These are phyloP conservation scores for Symbiodinium pilosum DNA, from an alignment of 73 alveolate species.

Conservation along the genomic window DNA sequence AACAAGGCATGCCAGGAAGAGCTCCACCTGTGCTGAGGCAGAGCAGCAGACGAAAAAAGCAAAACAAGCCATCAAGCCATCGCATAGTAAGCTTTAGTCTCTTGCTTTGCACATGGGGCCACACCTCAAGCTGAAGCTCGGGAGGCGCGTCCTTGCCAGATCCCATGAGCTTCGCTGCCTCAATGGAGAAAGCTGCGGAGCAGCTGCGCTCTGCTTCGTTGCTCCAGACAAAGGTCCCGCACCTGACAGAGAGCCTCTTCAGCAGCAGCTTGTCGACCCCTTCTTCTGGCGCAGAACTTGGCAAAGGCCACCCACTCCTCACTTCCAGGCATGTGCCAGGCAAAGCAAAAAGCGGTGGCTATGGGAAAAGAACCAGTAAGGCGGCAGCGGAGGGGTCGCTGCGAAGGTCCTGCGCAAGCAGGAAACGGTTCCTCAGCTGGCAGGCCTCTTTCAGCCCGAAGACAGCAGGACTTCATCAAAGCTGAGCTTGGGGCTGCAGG, in stretches of 20 bases:
- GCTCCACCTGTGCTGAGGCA: no score
- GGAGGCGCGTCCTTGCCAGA: slow-evolving; percentile 40
- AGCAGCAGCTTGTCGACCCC: slow-evolving; percentile 53
- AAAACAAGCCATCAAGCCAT: no score
- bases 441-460: not conserved
- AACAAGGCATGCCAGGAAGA: slow-evolving; percentile 43
- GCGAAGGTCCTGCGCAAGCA: slow-evolving; percentile 5
- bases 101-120: not conserved
- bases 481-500: not conserved
- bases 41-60: no score
- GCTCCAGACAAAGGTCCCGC: not conserved
- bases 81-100: no score
- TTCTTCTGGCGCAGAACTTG: slow-evolving; percentile 31
- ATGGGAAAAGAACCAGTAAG: not conserved
- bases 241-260: slow-evolving; percentile 57
- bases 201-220: no score
- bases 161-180: slow-evolving; percentile 77
- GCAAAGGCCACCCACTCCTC: slow-evolving; percentile 74
- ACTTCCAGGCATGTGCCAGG: no score
- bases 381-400: slow-evolving; percentile 13
- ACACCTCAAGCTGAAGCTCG: slow-evolving; percentile 34
- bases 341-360: no score
- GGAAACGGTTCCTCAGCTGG: slow-evolving; percentile 23
- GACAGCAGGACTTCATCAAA: not conserved
- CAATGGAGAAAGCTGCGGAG: not conserved